A percentile compares a stretch with the other conserved stretches of the same genome.
Evolutionary conservation across 805 yeast genomes (phyloP).

Genomic region (Candida insectorum): DNA sequence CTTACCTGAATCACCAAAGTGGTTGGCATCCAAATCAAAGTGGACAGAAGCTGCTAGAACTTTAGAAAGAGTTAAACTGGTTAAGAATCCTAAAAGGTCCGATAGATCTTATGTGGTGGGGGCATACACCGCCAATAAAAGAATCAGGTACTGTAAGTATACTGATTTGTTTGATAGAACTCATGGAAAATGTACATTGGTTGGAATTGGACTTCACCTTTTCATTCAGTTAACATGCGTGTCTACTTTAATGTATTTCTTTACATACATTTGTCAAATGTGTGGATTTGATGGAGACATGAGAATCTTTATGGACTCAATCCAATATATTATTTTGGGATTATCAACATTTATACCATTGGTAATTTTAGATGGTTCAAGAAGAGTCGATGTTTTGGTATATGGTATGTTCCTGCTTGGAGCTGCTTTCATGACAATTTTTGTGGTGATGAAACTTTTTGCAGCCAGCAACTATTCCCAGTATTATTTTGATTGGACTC

Average conservation of each 20-base stretch:
- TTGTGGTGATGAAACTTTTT: constrained; percentile 29
- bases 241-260: constrained; percentile 41
- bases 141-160: constrained; percentile 19
- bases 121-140: constrained; percentile 19
- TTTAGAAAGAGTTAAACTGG: constrained; percentile 11
- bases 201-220: constrained; percentile 38
- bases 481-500: constrained; percentile 10
- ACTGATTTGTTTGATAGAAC: constrained; percentile 28
- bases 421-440: constrained; percentile 30
- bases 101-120: constrained; percentile 22
- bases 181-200: constrained; percentile 30
- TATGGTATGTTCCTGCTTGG: constrained; percentile 42
- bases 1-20: constrained; percentile 31
- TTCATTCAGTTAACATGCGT: constrained; percentile 47
- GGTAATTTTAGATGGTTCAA: constrained; percentile 36
- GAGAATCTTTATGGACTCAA: constrained; percentile 30
- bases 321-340: constrained; percentile 36
- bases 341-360: constrained; percentile 44
- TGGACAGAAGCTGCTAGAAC: constrained; percentile 36
- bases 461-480: constrained; percentile 10
- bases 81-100: constrained; percentile 1
- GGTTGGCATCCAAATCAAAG: constrained; percentile 23
- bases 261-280: constrained; percentile 45
- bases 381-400: constrained; percentile 45
- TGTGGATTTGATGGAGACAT: constrained; percentile 38